Conservation (phyloP, 2,329 filamentous ascomycete genomes). For the Pseudocercospora vitis region DNA sequence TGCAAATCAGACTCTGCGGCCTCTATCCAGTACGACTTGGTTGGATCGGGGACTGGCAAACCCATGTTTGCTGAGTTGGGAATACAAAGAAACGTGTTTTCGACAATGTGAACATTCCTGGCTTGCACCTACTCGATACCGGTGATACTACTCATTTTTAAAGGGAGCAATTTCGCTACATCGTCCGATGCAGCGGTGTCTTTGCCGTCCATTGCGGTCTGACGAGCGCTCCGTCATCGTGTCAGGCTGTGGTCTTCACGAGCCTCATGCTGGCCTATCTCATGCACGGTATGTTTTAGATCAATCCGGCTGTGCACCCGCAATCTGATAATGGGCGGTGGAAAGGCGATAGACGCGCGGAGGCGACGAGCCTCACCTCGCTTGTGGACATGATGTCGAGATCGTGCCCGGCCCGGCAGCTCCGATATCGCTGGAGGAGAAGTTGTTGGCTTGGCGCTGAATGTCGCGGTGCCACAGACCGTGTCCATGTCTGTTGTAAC, state of each 20-base stretch:
- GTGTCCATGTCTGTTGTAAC: no score
- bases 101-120: no score
- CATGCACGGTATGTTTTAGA: slow-evolving; percentile 2
- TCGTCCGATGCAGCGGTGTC: neutral
- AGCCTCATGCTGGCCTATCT: slow-evolving; percentile 3
- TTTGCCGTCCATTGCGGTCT: slow-evolving; percentile 5
- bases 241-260: neutral
- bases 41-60: slow-evolving; percentile 9
- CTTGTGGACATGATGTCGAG: neutral
- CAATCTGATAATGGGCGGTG: neutral
- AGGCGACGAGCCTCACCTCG: neutral
- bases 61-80: neutral
- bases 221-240: neutral
- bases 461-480: no score
- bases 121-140: neutral
- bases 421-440: neutral
- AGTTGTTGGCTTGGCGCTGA: neutral
- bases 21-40: slow-evolving; percentile 32
- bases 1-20: slow-evolving; percentile 27
- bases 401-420: neutral
- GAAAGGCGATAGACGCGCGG: neutral
- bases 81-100: neutral
- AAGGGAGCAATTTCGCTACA: neutral
- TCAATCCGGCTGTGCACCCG: neutral
- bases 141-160: neutral